Conservation (phyloP, 129 eudicot genomes). For the Ambrosia artemisiifolia region DNA sequence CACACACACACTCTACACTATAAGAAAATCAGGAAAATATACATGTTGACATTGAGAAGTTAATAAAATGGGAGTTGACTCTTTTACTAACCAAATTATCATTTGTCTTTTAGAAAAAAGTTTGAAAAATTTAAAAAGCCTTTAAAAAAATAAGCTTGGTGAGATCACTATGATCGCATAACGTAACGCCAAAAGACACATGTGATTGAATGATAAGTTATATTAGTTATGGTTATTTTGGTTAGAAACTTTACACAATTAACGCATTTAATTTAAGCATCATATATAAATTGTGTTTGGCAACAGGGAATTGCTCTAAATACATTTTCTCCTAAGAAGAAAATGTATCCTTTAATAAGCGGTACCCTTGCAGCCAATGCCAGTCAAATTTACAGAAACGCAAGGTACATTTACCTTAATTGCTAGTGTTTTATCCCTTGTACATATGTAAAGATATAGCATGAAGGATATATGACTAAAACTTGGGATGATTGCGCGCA, state of each 20-base stretch:
- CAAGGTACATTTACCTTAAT: conserved; percentile 42
- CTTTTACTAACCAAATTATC: no score
- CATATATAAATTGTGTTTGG: not conserved
- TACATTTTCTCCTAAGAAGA: conserved; percentile 49
- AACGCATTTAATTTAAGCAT: no score
- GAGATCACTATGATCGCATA: not conserved
- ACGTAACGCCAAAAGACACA: no score
- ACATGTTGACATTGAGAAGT: no score
- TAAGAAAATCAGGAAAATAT: no score
- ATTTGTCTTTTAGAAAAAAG: no score
- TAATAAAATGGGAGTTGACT: no score
- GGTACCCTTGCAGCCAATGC: conserved; percentile 55
- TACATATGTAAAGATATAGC: not conserved
- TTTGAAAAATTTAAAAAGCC: no score
- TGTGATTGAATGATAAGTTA: no score
- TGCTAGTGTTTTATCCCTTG: not conserved
- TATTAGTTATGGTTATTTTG: no score
- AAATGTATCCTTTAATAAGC: conserved; percentile 55
- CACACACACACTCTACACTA: not conserved
- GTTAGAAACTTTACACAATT: no score
- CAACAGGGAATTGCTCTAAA: conserved; percentile 72
- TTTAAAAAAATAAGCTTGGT: no score
- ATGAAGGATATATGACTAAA: not conserved
- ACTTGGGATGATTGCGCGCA: not conserved
- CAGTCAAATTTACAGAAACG: conserved; percentile 32